Conservation (phyloP, 2,329 filamentous ascomycete genomes). For the Xylariaceae sp. region DNA sequence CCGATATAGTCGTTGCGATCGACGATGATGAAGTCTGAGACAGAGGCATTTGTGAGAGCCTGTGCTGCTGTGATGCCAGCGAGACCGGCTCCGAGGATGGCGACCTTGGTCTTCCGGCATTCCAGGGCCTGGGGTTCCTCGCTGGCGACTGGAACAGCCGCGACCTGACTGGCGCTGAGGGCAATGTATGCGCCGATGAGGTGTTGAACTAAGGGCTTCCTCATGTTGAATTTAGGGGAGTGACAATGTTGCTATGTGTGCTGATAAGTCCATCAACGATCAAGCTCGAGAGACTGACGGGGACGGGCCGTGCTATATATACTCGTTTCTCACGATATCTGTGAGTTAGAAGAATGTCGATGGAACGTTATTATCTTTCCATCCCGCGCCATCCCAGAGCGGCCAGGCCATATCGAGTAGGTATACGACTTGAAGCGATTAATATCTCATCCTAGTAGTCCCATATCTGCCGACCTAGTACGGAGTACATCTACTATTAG, state of each 20-base stretch:
- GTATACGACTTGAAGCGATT: no score
- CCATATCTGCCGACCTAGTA: no score
- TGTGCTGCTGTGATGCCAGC: conserved; percentile 61
- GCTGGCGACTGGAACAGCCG: conserved; percentile 8
- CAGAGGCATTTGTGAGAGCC: conserved; percentile 54
- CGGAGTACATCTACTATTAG: no score
- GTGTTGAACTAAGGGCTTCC: conserved; percentile 1
- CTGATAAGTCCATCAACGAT: conserved; percentile 25
- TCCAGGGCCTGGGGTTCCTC: neutral
- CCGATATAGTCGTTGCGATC: conserved; percentile 60
- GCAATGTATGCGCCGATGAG: conserved; percentile 12
- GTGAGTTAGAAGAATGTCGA: no score
- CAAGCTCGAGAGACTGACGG: conserved; percentile 9
- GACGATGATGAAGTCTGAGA: conserved; percentile 60
- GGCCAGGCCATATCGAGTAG: no score
- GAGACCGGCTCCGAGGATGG: conserved; percentile 52
- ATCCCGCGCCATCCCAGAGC: no score
- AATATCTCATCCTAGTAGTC: no score
- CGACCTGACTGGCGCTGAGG: neutral
- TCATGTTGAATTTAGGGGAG: neutral
- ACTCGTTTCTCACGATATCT: no score
- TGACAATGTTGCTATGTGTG: neutral
- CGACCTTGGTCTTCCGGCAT: conserved; percentile 37
- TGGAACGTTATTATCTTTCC: no score
- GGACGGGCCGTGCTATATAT: no score